These are phyloP conservation scores for Collybiopsis luxurians DNA, from an alignment of 768 basidiomycete species.

Conservation along the genomic window DNA sequence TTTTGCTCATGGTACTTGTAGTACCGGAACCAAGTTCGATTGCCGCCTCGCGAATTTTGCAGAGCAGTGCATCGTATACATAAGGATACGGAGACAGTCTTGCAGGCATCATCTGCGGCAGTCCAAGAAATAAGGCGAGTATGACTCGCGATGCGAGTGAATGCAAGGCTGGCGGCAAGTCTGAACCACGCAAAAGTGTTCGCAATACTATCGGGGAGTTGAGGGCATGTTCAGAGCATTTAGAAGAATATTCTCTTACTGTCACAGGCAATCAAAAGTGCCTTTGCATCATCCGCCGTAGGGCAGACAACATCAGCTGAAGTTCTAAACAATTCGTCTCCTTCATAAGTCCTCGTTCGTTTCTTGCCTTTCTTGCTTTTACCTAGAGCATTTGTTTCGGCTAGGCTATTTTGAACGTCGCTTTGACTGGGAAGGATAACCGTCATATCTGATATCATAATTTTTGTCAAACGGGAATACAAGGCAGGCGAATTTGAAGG, in stretches of 20 bases:
- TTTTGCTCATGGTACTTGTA: conserved; percentile 57
- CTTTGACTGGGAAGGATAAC: conserved; percentile 42
- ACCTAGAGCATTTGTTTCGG: conserved; percentile 17
- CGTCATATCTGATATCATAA: conserved; percentile 47
- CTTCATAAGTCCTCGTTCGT: conserved; percentile 67
- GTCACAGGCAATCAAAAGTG: conserved; percentile 52
- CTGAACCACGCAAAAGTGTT: conserved; percentile 44
- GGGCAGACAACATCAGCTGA: conserved; percentile 46
- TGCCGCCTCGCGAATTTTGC: conserved; percentile 45
- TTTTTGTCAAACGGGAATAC: conserved; percentile 52
- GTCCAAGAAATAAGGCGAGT: conserved; percentile 51
- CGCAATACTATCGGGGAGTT: conserved; percentile 41
- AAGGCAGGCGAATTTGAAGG: conserved; percentile 47
- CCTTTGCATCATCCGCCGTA: conserved; percentile 47
- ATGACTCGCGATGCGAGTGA: conserved; percentile 60
- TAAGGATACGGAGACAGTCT: conserved; percentile 50
- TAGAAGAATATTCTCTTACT: conserved; percentile 37
- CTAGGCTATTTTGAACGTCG: conserved; percentile 21
- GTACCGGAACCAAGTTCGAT: conserved; percentile 52
- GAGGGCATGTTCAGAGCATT: not conserved
- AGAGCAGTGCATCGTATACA: conserved; percentile 44
- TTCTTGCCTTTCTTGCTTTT: conserved; percentile 63
- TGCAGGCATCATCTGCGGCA: conserved; percentile 55
- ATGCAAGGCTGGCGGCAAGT: conserved; percentile 49
- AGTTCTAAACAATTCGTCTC: conserved; percentile 65